A percentile compares a stretch with the other conserved stretches of the same genome.
phyloP scores from a whole-genome alignment of 768 basidiomycete species.

The Hericium rajendrae region DNA sequence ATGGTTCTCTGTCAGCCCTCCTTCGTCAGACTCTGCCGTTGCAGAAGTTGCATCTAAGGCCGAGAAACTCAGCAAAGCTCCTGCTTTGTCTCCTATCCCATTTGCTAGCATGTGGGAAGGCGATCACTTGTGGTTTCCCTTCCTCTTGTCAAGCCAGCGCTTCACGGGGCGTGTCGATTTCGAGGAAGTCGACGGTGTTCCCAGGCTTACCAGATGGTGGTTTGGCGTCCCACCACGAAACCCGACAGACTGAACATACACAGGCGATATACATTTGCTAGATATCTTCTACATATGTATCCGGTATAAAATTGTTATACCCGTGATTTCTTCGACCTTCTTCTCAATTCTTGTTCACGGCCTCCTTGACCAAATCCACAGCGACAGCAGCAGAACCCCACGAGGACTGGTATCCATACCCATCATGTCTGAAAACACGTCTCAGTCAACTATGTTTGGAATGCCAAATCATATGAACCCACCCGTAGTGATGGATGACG shows the following conservation, averaged over 20 bases:
- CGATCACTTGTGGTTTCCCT: conserved; percentile 62
- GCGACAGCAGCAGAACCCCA: conserved; percentile 54
- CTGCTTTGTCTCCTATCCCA: conserved; percentile 37
- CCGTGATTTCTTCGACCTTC: background rate
- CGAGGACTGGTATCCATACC: conserved; percentile 53
- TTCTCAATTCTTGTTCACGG: conserved; percentile 17
- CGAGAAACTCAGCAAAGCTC: background rate
- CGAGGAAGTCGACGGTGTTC: conserved; percentile 3
- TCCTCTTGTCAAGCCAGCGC: conserved; percentile 32
- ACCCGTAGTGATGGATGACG: conserved; percentile 60
- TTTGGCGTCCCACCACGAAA: conserved; percentile 6
- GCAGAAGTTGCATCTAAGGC: background rate
- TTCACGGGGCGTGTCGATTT: conserved; percentile 46
- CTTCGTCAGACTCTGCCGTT: background rate
- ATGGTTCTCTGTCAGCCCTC: conserved; percentile 50
- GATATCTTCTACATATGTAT: background rate
- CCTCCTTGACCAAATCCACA: conserved; percentile 35
- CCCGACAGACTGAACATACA: background rate
- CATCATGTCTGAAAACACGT: conserved; percentile 37
- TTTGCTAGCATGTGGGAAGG: conserved; percentile 54
- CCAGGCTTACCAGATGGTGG: conserved; percentile 11
- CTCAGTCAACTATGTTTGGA: background rate
- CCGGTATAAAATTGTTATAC: background rate
- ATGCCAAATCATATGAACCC: conserved; percentile 13
- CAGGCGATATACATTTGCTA: background rate